These are phyloP conservation scores for Curvularia sp. DNA, from an alignment of 2,329 filamentous ascomycete species.

Conservation along the genomic window DNA sequence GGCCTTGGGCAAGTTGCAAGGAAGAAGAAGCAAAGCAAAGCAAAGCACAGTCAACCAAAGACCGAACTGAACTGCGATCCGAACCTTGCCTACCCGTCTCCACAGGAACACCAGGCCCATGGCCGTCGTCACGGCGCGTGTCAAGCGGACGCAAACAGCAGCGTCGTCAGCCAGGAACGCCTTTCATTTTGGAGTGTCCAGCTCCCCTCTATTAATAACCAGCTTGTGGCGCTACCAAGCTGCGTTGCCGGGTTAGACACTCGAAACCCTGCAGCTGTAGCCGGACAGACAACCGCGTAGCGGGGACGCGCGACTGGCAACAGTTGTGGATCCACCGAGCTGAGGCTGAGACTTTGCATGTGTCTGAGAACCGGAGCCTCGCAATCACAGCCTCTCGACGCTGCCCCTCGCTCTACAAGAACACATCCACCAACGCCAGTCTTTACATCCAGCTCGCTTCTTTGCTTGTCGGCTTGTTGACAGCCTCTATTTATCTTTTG, in stretches of 20 bases:
- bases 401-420: constrained; percentile 4
- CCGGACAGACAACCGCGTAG: constrained; percentile 10
- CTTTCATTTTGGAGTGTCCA: background rate
- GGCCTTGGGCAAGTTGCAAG: background rate
- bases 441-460: background rate
- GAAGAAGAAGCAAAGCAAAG: too few species aligned
- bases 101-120: background rate
- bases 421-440: background rate
- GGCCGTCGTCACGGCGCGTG: background rate
- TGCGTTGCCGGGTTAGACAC: constrained; percentile 13
- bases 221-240: constrained; percentile 5
- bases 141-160: background rate
- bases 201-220: constrained; percentile 17
- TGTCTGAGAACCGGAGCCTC: constrained; percentile 7
- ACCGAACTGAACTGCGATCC: background rate
- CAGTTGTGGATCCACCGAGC: constrained; percentile 16
- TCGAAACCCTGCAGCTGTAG: constrained; percentile 10
- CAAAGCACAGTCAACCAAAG: background rate
- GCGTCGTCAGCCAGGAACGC: constrained; percentile 1
- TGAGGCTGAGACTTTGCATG: constrained; percentile 26
- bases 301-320: constrained; percentile 21
- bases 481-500: background rate
- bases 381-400: background rate
- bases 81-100: background rate
- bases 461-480: background rate